These are phyloP conservation scores for Przewalskia tangutica DNA, from an alignment of 257 asterid species.

Conservation along the genomic window DNA sequence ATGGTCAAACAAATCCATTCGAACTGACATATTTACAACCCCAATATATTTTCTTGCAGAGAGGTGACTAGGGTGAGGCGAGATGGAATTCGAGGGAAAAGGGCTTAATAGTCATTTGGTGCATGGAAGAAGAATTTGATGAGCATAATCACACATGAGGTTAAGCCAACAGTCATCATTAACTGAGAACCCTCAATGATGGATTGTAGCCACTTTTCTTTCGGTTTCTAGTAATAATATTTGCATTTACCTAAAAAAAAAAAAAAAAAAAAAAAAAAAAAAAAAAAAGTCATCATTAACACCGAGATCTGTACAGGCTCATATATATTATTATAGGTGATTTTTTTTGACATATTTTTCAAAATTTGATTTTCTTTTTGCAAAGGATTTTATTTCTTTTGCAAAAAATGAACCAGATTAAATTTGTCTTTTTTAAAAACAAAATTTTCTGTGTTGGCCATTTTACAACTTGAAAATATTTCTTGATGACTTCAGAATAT, in stretches of 20 bases:
- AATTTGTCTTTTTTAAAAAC: too few relatives aligned
- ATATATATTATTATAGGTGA: not conserved
- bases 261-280: too few relatives aligned
- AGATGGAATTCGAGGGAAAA: not conserved
- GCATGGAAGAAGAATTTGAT: conserved; percentile 14
- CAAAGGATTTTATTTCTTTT: not conserved
- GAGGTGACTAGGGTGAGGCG: not conserved
- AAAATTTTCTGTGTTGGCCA: not conserved
- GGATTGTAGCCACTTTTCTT: too few relatives aligned
- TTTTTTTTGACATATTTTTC: not conserved
- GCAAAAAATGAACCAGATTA: not conserved
- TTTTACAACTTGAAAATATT: not conserved
- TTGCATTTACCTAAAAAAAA: too few relatives aligned
- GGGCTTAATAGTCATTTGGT: conserved; percentile 3
- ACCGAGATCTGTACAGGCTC: not conserved
- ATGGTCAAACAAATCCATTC: conserved; percentile 27
- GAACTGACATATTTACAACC: conserved; percentile 33
- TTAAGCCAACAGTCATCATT: conserved; percentile 16
- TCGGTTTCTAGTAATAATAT: too few relatives aligned
- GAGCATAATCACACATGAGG: conserved; percentile 15
- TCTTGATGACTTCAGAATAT: too few relatives aligned
- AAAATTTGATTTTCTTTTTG: not conserved
- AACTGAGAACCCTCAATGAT: too few relatives aligned
- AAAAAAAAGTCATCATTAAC: conserved; percentile 17
- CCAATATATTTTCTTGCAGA: conserved; percentile 9